These are phyloP conservation scores for Priceomyces melissophilus DNA, from an alignment of 805 yeast genomes.

Conservation along the genomic window DNA sequence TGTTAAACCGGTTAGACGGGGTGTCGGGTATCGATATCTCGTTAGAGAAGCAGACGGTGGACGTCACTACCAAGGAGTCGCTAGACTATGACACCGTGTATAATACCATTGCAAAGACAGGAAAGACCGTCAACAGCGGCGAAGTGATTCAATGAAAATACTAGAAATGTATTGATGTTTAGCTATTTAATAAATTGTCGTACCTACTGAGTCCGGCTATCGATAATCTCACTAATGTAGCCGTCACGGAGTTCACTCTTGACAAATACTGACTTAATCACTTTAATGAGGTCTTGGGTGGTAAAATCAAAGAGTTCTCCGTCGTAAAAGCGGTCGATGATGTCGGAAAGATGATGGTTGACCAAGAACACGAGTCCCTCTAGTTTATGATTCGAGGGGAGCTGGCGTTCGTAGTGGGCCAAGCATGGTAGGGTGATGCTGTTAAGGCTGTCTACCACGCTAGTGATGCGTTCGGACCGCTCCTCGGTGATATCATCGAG, in stretches of 20 bases:
- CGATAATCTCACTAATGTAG: constrained; percentile 44
- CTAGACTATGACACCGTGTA: constrained; percentile 76
- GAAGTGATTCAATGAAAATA: constrained; percentile 41
- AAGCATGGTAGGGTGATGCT: constrained; percentile 19
- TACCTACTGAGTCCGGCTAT: constrained; percentile 30
- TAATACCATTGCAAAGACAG: constrained; percentile 82
- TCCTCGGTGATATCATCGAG: constrained; percentile 33
- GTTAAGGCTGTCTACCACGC: constrained; percentile 21
- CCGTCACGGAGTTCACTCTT: constrained; percentile 44
- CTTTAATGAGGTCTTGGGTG: constrained; percentile 42
- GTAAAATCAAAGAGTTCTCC: constrained; percentile 49
- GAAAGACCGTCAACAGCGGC: constrained; percentile 76
- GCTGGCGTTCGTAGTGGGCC: constrained; percentile 12
- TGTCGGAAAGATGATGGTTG: constrained; percentile 41
- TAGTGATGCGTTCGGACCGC: constrained; percentile 29
- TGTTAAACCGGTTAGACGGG: constrained; percentile 65
- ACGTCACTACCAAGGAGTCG: constrained; percentile 55
- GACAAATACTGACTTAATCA: constrained; percentile 43
- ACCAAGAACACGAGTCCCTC: constrained; percentile 30
- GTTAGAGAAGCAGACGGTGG: constrained; percentile 76
- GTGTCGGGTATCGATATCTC: constrained; percentile 72
- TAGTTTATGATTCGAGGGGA: constrained; percentile 25
- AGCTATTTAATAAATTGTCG: not conserved
- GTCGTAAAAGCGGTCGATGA: constrained; percentile 48
- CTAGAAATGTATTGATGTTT: no score